Conservation (phyloP, 768 basidiomycete species). For the Amanita muscaria region DNA sequence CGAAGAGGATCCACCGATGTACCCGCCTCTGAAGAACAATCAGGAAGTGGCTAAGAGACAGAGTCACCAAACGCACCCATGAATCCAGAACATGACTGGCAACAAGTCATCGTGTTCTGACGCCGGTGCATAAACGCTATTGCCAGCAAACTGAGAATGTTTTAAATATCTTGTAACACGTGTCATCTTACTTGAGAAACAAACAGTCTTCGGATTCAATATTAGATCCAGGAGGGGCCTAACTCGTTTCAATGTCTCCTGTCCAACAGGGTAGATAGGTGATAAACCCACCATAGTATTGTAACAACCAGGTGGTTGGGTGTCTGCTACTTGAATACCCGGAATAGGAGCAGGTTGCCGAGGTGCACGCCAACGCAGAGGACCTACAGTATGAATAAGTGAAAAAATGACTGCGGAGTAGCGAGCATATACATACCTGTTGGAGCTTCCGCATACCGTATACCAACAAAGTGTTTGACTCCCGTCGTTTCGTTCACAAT, state of each 20-base stretch:
- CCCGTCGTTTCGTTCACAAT: constrained; percentile 22
- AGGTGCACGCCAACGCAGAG: constrained; percentile 27
- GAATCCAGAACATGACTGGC: constrained; percentile 37
- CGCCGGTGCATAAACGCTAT: constrained; percentile 30
- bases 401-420: background rate
- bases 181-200: constrained; percentile 26
- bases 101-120: constrained; percentile 16
- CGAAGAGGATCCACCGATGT: constrained; percentile 20
- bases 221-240: background rate
- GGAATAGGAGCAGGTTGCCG: constrained; percentile 18
- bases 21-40: constrained; percentile 20
- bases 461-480: constrained; percentile 30
- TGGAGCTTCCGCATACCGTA: constrained; percentile 44
- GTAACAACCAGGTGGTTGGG: constrained; percentile 24
- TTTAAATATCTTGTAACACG: background rate
- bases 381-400: constrained; percentile 14
- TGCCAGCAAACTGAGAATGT: background rate
- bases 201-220: constrained; percentile 30
- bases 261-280: constrained; percentile 25
- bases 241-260: background rate
- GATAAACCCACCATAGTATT: constrained; percentile 20
- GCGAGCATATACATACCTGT: constrained; percentile 22
- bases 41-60: background rate
- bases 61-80: constrained; percentile 22
- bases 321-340: constrained; percentile 24